Conservation (phyloP, 106 monocot species). For the Vanilla planifolia region DNA sequence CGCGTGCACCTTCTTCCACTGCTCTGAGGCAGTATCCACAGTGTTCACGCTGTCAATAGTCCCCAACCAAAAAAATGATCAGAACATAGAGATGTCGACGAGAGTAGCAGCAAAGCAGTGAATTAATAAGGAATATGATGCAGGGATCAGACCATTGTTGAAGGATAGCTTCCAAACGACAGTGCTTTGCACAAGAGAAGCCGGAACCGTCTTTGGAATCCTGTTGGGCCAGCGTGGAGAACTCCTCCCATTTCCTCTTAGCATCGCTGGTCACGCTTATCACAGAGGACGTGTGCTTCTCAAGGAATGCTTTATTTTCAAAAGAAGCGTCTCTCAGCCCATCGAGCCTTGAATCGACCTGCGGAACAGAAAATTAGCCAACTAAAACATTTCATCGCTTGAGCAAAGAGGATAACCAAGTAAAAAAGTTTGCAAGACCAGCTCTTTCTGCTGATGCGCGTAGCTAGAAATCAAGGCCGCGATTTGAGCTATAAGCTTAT, state of each 20-base stretch:
- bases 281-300: constrained; percentile 31
- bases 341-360: constrained; percentile 55
- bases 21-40: constrained; percentile 53
- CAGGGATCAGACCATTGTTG: constrained; percentile 47
- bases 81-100: neutral
- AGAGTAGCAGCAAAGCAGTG: too few relatives aligned
- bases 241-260: constrained; percentile 87
- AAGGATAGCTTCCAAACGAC: constrained; percentile 60
- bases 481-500: constrained; percentile 70
- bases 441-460: constrained; percentile 58
- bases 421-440: constrained; percentile 32
- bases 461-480: constrained; percentile 55
- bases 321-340: constrained; percentile 36
- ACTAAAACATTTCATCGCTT: too few relatives aligned
- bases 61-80: neutral
- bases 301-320: constrained; percentile 47
- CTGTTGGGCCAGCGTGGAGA: constrained; percentile 40
- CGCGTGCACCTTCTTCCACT: constrained; percentile 54
- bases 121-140: neutral
- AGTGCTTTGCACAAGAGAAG: constrained; percentile 73
- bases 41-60: constrained; percentile 37
- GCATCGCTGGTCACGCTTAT: constrained; percentile 40
- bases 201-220: constrained; percentile 46
- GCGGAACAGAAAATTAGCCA: neutral
- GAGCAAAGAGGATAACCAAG: neutral